Percentiles rank a stretch among this genome's conserved stretches.
These are phyloP conservation scores for Hyphopichia khmerensis DNA, from an alignment of 1,139 yeast genomes.

Conservation along the genomic window DNA sequence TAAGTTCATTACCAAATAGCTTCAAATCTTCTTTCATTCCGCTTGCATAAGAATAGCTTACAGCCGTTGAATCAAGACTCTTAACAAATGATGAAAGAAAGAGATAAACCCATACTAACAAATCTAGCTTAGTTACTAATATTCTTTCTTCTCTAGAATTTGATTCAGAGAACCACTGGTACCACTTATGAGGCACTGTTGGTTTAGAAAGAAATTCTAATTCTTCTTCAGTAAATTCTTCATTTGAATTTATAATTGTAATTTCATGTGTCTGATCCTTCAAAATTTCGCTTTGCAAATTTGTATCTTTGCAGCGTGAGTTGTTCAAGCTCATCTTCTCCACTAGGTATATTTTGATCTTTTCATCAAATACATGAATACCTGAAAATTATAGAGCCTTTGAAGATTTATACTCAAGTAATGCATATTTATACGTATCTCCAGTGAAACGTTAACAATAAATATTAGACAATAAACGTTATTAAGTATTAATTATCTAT, in stretches of 20 bases:
- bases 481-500: no score
- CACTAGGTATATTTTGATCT: no score
- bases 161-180: slow-evolving; percentile 16
- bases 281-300: no score
- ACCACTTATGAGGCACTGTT: slow-evolving; percentile 14
- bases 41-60: slow-evolving; percentile 12
- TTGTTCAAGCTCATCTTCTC: no score
- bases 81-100: slow-evolving; percentile 17
- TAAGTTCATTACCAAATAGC: slow-evolving; percentile 12
- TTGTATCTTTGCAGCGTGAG: no score
- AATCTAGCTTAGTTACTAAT: slow-evolving; percentile 14
- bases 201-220: slow-evolving; percentile 8
- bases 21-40: slow-evolving; percentile 13
- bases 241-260: neutral
- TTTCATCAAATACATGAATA: no score
- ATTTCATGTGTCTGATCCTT: neutral
- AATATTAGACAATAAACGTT: no score
- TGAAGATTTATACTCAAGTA: no score
- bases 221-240: slow-evolving; percentile 9
- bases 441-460: no score
- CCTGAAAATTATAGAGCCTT: no score
- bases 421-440: no score
- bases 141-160: slow-evolving; percentile 13
- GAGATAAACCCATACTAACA: slow-evolving; percentile 16
- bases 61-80: slow-evolving; percentile 15